A percentile compares a stretch with the other conserved stretches of the same genome.
Conservation (phyloP, 495 filamentous ascomycete species). For the Aspergillus kassunensis region DNA sequence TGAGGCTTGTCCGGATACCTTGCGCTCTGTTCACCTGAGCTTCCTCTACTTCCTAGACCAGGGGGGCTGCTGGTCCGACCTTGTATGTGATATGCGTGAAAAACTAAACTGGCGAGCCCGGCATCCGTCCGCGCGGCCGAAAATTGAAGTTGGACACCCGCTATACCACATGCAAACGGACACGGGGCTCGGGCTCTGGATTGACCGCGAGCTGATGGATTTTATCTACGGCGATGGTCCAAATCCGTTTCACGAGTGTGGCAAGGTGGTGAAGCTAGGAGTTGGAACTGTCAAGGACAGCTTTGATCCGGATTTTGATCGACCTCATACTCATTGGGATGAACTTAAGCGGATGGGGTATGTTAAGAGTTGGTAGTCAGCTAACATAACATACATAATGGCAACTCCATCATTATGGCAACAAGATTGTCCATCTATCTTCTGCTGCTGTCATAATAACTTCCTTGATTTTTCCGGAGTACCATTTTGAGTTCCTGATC, state of each 20-base stretch:
- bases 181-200: not conserved
- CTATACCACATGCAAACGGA: not conserved
- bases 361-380: no score
- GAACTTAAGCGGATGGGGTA: no score
- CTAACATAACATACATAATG: no score
- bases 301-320: no score
- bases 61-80: constrained; percentile 2
- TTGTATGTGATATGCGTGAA: constrained; percentile 11
- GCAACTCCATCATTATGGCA: no score
- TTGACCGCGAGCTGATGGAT: not conserved
- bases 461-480: no score
- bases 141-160: not conserved
- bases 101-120: constrained; percentile 6
- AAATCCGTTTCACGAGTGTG: not conserved
- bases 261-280: no score
- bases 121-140: not conserved
- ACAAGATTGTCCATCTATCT: no score
- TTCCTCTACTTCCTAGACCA: constrained; percentile 14
- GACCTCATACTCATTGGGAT: no score
- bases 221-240: not conserved
- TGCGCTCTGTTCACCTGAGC: constrained; percentile 14
- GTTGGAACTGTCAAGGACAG: no score
- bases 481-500: no score
- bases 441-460: no score
- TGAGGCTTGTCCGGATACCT: constrained; percentile 7